Evolutionary conservation across 176 grass and related monocot species (phyloP).

Genomic region (Melocanna baccifera): DNA sequence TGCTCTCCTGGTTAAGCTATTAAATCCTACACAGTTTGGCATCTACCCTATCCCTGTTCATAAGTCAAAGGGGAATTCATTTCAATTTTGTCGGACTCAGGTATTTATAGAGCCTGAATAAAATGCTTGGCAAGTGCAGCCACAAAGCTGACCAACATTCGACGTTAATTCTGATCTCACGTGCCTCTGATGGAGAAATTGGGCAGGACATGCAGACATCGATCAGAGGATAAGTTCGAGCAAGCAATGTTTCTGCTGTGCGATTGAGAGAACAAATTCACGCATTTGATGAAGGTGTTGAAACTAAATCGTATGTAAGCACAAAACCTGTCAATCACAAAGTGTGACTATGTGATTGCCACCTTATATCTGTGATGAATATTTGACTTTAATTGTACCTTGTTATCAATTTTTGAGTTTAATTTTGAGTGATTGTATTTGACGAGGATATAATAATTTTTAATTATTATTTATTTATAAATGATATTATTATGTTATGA

Average conservation of each 20-base stretch:
- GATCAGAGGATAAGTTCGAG: conserved; percentile 23
- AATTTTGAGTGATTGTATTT: too few species aligned
- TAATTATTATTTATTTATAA: too few species aligned
- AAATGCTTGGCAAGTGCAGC: not conserved
- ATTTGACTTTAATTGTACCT: too few species aligned
- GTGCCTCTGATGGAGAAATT: not conserved
- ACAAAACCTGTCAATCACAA: not conserved
- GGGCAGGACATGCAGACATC: not conserved
- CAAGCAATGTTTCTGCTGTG: not conserved
- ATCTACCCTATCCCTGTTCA: conserved; percentile 23
- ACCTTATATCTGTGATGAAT: too few species aligned
- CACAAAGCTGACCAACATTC: not conserved
- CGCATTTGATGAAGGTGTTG: not conserved
- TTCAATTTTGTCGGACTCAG: not conserved
- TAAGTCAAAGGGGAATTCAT: conserved; percentile 19
- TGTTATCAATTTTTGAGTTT: too few species aligned
- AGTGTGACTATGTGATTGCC: not conserved
- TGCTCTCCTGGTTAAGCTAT: not conserved
- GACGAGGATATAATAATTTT: too few species aligned
- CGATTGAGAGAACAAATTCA: not conserved
- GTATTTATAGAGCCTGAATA: not conserved
- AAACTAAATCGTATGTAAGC: not conserved
- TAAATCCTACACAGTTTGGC: conserved; percentile 6
- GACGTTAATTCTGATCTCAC: conserved; percentile 3
- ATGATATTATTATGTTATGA: too few species aligned